Evolutionary conservation across 495 filamentous ascomycete genomes (phyloP), one percentile per base, ranked within the genome.

Genomic region (Emericellopsis terricola): DNA sequence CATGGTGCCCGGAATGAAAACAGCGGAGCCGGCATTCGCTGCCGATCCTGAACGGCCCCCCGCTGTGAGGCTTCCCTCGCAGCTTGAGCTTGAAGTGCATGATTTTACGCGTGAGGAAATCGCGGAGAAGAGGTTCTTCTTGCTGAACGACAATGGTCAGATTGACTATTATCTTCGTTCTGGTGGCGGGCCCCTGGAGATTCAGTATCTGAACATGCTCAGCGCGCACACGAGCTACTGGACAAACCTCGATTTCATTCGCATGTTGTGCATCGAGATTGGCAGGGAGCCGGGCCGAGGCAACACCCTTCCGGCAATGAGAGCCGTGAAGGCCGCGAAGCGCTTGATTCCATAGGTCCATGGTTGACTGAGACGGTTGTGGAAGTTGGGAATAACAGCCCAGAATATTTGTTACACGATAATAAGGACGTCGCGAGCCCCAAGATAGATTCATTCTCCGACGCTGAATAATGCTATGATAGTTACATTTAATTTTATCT

Each of bases 171-270:
- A 72, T 39, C 54, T 97, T 3, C 70, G 70, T 28, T 80, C 80
- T 28, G 79, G 81, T 0, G 72, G 78, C 15, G 82, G 87, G 0
- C 68, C 84, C 3, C 60, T 96, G 18, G 86, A 91, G 54, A 81
- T 94, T 34, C 86, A 94, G 60, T 97, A 97, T 50, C 52, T 94
- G 3, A 94, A 91, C 42, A 97, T 97, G 87, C 54, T 97, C 38
- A 80, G 83, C 37, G 89, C 89, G n/a, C 89, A 97, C 53, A 84
- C 80, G 38, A 82, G 78, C 40, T 97, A 97, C 46, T 96, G 89
- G 89, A 68, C 68, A 8, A 71, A 76, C 42, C 64, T 66, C 37
- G 89, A 96, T 49, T 81, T 96, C 53, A 73, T 89, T 16, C 57
- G 86, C 24, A 74, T 96, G 48, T 48, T 94, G 34, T 87, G 93